Base-by-base conservation (phyloP, 208 protist species). In the Crithidia fasciculata region DNA sequence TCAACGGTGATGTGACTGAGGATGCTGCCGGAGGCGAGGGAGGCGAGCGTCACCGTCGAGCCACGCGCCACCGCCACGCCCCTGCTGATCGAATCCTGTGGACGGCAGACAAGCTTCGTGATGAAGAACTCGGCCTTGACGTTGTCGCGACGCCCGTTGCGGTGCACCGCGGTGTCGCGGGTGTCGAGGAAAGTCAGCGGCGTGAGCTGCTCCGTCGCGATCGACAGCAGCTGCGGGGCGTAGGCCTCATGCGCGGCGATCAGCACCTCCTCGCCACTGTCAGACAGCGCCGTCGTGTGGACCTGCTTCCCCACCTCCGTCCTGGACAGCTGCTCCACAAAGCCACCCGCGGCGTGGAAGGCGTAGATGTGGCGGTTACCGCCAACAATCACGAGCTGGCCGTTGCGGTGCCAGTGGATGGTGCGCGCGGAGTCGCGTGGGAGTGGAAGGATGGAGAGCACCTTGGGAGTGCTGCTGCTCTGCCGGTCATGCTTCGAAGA, bases 371-470 rank as follows among this genome's bases (percentile, higher is more conserved):
- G 85, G 43, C 80, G 80, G 67, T 89, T 91, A 49, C 90, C 90
- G 15, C 84, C 89, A 1, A 96, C 90, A 5, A 96, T 69, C 10
- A 72, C 84, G 37, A 95, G 80, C 78, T 94, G 88, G 0, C 88
- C 88, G 81, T 91, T 95, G 63, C 77, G 86, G 74, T 95, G 92
- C 90, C 92, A 96, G 62, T 93, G 82, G 4, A 96, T 67, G 15
- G 82, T 87, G 36, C 83, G 82, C 8, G 90, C 90, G 4, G 80
- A 76, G 76, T 95, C 90, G 12, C 85, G 82, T 0, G 90, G 90
- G 8, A 95, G 84, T 8, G 90, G 82, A 0, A 96, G 74, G 7
- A 86, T 77, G 0, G 90, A 95, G 15, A 95, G 79, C 9, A 92
- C 82, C 40, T 74, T 76, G n/a, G 88, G 90, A 2, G 78, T 70